Percentiles rank a stretch among this genome's conserved stretches.
These are phyloP conservation scores for Deinandra increscens DNA, from an alignment of 129 eudicot genomes.

Conservation along the genomic window DNA sequence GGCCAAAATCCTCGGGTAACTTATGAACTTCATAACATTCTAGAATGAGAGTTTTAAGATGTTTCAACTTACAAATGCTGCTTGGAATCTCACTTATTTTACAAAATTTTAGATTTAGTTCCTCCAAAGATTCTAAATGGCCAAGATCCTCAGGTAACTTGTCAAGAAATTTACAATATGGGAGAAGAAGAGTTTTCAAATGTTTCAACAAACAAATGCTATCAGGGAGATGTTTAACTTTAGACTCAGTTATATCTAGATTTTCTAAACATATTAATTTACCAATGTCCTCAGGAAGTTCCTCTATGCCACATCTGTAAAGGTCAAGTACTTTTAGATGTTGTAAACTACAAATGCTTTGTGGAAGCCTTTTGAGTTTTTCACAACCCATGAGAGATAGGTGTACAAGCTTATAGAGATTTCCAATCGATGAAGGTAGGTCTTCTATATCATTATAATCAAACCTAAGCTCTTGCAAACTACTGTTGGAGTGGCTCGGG, in stretches of 20 bases:
- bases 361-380: conserved; percentile 18
- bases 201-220: conserved; percentile 17
- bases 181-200: not conserved
- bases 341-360: conserved; percentile 21
- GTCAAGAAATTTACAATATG: not conserved
- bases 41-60: conserved; percentile 4
- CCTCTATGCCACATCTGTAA: not conserved
- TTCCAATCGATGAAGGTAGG: conserved; percentile 27
- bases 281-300: conserved; percentile 20
- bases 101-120: not conserved
- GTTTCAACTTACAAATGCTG: conserved; percentile 20
- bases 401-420: conserved; percentile 15
- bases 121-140: conserved; percentile 2
- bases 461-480: not conserved
- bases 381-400: not conserved
- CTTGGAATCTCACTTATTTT: conserved; percentile 6
- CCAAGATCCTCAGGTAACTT: conserved; percentile 8
- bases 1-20: conserved; percentile 11
- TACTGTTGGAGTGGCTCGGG: not conserved
- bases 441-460: not conserved
- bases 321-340: conserved; percentile 6
- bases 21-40: not conserved
- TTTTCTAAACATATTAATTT: conserved; percentile 15
- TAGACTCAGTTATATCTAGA: not conserved
- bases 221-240: not conserved